Evolutionary conservation across 495 filamentous ascomycete genomes (phyloP), one percentile per base, ranked within the genome.

Genomic region (Aspergillus campestris): DNA sequence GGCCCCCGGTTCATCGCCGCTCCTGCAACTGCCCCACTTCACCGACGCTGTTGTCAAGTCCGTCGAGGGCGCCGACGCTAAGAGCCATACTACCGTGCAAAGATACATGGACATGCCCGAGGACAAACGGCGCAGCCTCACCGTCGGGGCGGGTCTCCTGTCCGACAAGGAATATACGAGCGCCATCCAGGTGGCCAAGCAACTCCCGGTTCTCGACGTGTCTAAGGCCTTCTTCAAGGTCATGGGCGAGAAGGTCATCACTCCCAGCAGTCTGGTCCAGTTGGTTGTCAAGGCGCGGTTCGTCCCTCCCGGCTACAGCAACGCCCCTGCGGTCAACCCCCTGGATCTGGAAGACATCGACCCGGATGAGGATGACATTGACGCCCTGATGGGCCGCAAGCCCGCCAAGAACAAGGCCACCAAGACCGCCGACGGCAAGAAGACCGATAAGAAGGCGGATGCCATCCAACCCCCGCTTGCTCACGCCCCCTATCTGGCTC

Each of bases 221-320:
- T 88, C 89, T 61, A 91, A 89, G 69, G 87, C 88, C 2, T 98
- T 94, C 69, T 98, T 98, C 79, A 98, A 98, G 72, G 92, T 98
- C 40, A 83, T 86, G 52, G 92, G 92, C 47, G 92, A 98, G 68
- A 86, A 82, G 47, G 86, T 81, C 61, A 84, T 97, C 59, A 94
- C 88, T 10, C 90, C 92, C n/a, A 84, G 84, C 53, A 92, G 87
- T 52, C 75, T 98, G 37, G 89, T 97, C 37, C 88, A 90, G 41
- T 83, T 98, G 43, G 87, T 98, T 37, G 75, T 98, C 50, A 98
- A 98, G 70, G 87, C 81, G n/a, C 86, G 92, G 46, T 83, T 98
- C 48, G 79, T 96, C 13, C 91, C 92, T 0, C 92, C 92, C 6
- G 92, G 92, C 38, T 80, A 74, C 55, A 67, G 67, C 8, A 73